These are phyloP conservation scores for Coemansia sp. DNA, from an alignment of 192 early-diverging fungal species.

Conservation along the genomic window DNA sequence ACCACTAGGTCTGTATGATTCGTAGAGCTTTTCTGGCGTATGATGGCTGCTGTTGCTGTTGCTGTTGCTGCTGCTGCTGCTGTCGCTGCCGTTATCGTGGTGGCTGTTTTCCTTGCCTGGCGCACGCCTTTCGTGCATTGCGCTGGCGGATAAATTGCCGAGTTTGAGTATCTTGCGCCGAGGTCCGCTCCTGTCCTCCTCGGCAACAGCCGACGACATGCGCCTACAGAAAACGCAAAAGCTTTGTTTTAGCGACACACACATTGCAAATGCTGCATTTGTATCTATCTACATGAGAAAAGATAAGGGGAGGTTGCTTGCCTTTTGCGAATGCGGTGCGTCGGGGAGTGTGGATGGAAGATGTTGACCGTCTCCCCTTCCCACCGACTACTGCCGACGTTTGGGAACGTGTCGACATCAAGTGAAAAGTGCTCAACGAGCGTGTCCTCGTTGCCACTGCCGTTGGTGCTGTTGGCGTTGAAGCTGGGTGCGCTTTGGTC, in stretches of 20 bases:
- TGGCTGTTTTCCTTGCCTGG: neutral
- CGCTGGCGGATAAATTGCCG: neutral
- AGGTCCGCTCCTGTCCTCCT: neutral
- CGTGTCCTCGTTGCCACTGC: conserved; percentile 21
- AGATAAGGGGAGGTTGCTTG: neutral
- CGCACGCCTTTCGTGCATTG: conserved; percentile 1
- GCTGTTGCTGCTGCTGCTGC: neutral
- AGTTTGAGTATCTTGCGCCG: conserved; percentile 3
- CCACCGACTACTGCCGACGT: neutral
- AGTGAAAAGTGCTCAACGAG: conserved; percentile 4
- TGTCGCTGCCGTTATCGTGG: neutral
- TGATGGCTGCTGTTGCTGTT: neutral
- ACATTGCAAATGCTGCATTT: too few species aligned
- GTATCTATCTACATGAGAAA: too few species aligned
- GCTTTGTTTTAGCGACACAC: too few species aligned
- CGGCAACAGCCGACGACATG: neutral
- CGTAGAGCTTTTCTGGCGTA: conserved; percentile 34
- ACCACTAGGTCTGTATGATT: conserved; percentile 33
- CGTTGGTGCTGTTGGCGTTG: conserved; percentile 3
- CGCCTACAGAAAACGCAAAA: conserved; percentile 12
- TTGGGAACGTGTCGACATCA: conserved; percentile 2
- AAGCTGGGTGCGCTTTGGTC: conserved; percentile 4
- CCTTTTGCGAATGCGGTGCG: conserved; percentile 11
- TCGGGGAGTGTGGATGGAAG: conserved; percentile 8
- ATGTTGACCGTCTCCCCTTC: conserved; percentile 5